Evolutionary conservation across 2,329 filamentous ascomycete genomes (phyloP), one percentile per base, ranked within the genome.

Genomic region (Phymatotrichopsis omnivora): DNA sequence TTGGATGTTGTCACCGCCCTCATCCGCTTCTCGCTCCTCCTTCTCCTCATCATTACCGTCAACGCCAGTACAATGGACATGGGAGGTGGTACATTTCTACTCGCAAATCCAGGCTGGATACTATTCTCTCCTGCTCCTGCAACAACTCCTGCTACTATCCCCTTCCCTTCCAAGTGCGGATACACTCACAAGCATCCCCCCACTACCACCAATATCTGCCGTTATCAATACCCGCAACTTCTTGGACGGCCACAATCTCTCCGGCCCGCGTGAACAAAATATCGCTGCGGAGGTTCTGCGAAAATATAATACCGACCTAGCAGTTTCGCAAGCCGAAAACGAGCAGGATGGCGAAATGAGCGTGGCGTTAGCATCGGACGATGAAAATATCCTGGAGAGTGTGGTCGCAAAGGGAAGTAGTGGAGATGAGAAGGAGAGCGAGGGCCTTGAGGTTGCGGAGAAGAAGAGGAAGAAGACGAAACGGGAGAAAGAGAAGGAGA

Each of bases 41-140:
- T 8, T 17, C 8, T 20, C 16, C 8, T 14, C n/a, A 12, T 22
- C 3, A n/a, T 2, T 3, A 27, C 32, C 1, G 3, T 6, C 14
- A 10, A 24, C n/a, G 28, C 22, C 5, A 11, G 7, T 3, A 22
- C 14, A 31, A 29, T 55, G 53, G 53, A 54, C 49, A 1, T 55
- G 53, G 53, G 36, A 41, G 10, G 25, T 35, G 10, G 28, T 55
- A 3, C 53, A 55, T n/a, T 11, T 47, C 1, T 54, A 50, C 27
- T 48, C 53, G 3, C 40, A 47, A 43, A 29, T 48, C 4, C 52
- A 54, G 42, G 53, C 53, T 1, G 51, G 42, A 6, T 54, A 49
- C 49, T 54, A 52, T 29, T 54, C 52, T 3, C 36, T 54, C 4
- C 45, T 54, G 2, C 2, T 54, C 3, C 24, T 54, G 6, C 40